phyloP scores from a whole-genome alignment of 1,139 yeast genomes.

The Diutina catenulata region DNA sequence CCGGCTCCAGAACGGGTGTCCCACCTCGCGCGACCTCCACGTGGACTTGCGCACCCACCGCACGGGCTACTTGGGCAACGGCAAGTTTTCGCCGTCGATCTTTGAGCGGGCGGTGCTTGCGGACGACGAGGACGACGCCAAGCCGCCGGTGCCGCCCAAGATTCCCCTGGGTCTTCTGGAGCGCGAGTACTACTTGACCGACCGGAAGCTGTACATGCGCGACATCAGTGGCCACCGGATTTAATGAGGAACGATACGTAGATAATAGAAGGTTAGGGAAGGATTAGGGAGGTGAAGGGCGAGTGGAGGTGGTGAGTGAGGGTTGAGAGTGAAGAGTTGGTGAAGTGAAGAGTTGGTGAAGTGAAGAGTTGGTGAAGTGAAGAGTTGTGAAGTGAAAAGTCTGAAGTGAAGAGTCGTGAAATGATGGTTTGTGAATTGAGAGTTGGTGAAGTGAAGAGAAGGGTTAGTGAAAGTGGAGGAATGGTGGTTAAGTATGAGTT shows the following conservation, averaged over 20 bases:
- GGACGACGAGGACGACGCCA: slow-evolving; percentile 7
- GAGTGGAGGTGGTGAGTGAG: too few relatives aligned
- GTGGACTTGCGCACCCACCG: slow-evolving; percentile 12
- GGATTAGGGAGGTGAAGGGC: too few relatives aligned
- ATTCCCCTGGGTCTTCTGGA: slow-evolving; percentile 40
- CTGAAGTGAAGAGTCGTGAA: too few relatives aligned
- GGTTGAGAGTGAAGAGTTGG: too few relatives aligned
- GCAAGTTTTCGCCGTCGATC: slow-evolving; percentile 28
- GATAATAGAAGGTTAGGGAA: too few relatives aligned
- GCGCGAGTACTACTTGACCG: slow-evolving; percentile 35
- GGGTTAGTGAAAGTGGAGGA: too few relatives aligned
- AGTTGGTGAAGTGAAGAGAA: too few relatives aligned
- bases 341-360: too few relatives aligned
- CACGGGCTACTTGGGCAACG: slow-evolving; percentile 18
- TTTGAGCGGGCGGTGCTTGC: slow-evolving; percentile 13
- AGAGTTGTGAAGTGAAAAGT: too few relatives aligned
- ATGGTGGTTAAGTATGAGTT: too few relatives aligned
- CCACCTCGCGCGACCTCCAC: slow-evolving; percentile 13
- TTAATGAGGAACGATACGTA: slow-evolving; percentile 8
- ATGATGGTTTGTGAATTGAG: too few relatives aligned
- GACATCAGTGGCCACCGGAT: slow-evolving; percentile 30
- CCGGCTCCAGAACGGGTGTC: slow-evolving; percentile 15
- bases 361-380: too few relatives aligned
- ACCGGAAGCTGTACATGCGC: slow-evolving; percentile 29
- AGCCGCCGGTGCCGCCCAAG: slow-evolving; percentile 42